Percentiles rank a stretch among this genome's conserved stretches.
Evolutionary conservation across 1,139 yeast species (phyloP).

Genomic region (Cylindricascospora bacillispora): DNA sequence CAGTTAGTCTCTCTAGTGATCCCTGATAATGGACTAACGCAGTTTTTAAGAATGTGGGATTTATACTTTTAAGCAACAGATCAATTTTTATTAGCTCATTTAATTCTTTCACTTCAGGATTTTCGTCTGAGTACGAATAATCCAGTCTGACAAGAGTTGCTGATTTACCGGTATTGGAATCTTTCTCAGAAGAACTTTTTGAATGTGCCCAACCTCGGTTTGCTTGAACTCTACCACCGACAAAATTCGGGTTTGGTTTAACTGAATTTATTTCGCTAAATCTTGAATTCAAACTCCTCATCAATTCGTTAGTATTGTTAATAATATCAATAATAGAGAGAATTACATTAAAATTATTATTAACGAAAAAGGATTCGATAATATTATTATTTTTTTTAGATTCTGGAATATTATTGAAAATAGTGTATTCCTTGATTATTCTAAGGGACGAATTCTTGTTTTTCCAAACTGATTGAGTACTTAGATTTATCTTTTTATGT

Average conservation of each 20-base stretch:
- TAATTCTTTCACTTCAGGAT: slow-evolving; percentile 9
- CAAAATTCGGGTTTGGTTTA: background rate
- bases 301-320: slow-evolving; percentile 5
- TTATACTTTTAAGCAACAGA: slow-evolving; percentile 10
- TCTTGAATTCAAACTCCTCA: background rate
- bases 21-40: slow-evolving; percentile 33
- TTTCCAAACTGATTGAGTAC: background rate
- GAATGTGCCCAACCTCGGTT: slow-evolving; percentile 12
- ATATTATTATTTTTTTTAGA: no score
- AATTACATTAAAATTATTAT: slow-evolving; percentile 8
- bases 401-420: background rate
- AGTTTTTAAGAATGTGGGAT: slow-evolving; percentile 27
- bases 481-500: background rate
- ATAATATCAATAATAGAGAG: slow-evolving; percentile 15
- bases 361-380: slow-evolving; percentile 4
- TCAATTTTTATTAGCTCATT: slow-evolving; percentile 9
- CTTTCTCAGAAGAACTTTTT: background rate
- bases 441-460: background rate
- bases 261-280: background rate
- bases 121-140: slow-evolving; percentile 4
- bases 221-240: slow-evolving; percentile 12
- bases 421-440: background rate
- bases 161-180: background rate
- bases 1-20: slow-evolving; percentile 27
- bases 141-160: no score